Evolutionary conservation across 2,329 filamentous ascomycete species (phyloP), one percentile per base, ranked within the genome.

Genomic region (Botrytis byssoidea): DNA sequence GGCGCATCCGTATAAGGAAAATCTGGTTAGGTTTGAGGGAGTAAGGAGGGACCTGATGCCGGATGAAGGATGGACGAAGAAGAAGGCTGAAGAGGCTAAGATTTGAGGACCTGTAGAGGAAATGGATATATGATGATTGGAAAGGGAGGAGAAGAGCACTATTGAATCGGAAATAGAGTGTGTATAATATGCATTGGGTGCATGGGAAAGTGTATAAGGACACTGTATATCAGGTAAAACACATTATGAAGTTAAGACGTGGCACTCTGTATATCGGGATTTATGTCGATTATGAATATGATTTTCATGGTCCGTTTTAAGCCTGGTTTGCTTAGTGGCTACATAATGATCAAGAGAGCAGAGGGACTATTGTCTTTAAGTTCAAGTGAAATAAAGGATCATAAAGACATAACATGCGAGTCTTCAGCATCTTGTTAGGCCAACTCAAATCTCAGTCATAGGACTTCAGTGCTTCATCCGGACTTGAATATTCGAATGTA

Each of bases 1-100:
- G 57, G 90, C 90, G 37, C 95, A 99, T 85, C 97, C 96, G 57
- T 98, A 98, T 83, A 93, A 93, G 88, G 84, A 91, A 83, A 99
- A 99, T 81, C 84, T 98, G 75, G 83, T 98, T 69, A 89, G 88
- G 81, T 92, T 95, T 78, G 88, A 86, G 10, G 91, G 90, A 25
- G 85, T 88, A 78, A 75, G 72, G 59, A 77, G 75, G 74, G 74
- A 80, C 76, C 78, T 77, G 66, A 72, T 78, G 70, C 80, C 78
- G 75, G 75, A 76, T 60, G 60, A 57, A n/a, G 69, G 59, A n/a
- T 72, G 68, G 65, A 74, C 29, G 59, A 59, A 55, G 59, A 44
- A 35, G 37, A 67, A 29, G 63, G 42, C 48, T 42, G 42, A 57
- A 46, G 63, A 72, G 60, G 44, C 46, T 44, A 72, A 51, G 40